Conservation (phyloP, 306 rosid genomes). For the Medicago lupulina region DNA sequence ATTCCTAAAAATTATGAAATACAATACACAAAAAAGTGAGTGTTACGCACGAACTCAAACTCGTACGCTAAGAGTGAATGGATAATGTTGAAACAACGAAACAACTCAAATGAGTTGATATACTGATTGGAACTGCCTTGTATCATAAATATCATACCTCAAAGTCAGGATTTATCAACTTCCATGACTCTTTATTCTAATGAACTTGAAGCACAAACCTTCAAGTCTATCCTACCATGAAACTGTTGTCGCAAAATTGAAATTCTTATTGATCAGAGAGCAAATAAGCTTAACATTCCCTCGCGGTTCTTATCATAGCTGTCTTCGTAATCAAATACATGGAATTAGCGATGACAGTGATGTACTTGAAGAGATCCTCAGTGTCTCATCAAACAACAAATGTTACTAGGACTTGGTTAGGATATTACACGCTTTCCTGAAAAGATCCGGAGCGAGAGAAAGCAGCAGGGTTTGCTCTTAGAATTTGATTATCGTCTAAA, state of each 20-base stretch:
- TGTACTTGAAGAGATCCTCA: slow-evolving; percentile 12
- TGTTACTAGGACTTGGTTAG: background rate
- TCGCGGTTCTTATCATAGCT: slow-evolving; percentile 22
- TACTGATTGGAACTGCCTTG: slow-evolving; percentile 35
- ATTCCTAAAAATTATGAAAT: slow-evolving; percentile 27
- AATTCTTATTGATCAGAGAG: slow-evolving; percentile 22
- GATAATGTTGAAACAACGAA: too few relatives aligned
- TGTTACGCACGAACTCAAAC: background rate
- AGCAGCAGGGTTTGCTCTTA: slow-evolving; percentile 70
- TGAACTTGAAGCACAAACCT: slow-evolving; percentile 8
- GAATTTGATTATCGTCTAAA: slow-evolving; percentile 51
- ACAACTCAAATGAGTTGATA: background rate
- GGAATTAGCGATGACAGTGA: slow-evolving; percentile 31
- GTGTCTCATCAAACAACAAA: slow-evolving; percentile 35
- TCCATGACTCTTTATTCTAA: slow-evolving; percentile 9
- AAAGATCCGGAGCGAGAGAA: slow-evolving; percentile 60
- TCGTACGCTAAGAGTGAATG: too few relatives aligned
- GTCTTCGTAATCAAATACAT: slow-evolving; percentile 29
- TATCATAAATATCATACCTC: slow-evolving; percentile 44
- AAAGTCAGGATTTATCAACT: slow-evolving; percentile 33
- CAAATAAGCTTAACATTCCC: slow-evolving; percentile 22
- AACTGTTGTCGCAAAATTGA: slow-evolving; percentile 31
- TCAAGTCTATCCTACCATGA: background rate
- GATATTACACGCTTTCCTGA: slow-evolving; percentile 52
- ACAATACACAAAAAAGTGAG: slow-evolving; percentile 1